phyloP scores from a whole-genome alignment of 2,329 filamentous ascomycete species.

The Exophiala oligosperma region DNA sequence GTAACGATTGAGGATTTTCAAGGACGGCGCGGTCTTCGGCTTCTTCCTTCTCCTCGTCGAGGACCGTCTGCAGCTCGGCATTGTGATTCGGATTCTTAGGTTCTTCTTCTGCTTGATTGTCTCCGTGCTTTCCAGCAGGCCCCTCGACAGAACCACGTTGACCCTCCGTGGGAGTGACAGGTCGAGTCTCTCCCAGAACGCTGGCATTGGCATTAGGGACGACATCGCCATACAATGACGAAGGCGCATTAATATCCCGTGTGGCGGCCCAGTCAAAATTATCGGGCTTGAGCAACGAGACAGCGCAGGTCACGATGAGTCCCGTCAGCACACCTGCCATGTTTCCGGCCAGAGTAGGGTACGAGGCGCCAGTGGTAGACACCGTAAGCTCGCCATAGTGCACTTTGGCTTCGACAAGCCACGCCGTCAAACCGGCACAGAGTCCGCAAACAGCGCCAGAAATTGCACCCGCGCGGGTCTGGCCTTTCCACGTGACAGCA shows the following conservation, averaged over 20 bases:
- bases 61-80: background rate
- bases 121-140: background rate
- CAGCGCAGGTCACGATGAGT: conserved; percentile 67
- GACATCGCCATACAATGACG: background rate
- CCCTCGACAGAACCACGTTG: background rate
- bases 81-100: background rate
- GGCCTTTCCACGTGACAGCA: conserved; percentile 75
- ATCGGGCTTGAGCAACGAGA: conserved; percentile 81
- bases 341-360: conserved; percentile 56
- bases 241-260: conserved; percentile 66
- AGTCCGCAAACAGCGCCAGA: conserved; percentile 70
- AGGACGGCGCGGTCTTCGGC: background rate
- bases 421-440: conserved; percentile 69
- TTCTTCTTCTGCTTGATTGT: background rate
- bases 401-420: conserved; percentile 72
- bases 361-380: conserved; percentile 72
- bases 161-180: background rate
- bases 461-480: conserved; percentile 71
- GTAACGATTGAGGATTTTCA: background rate
- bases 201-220: background rate
- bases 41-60: conserved; percentile 1
- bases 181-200: background rate
- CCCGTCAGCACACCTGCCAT: conserved; percentile 78
- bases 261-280: conserved; percentile 75
- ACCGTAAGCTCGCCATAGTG: conserved; percentile 69